A percentile compares a stretch with the other conserved stretches of the same genome.
These are phyloP conservation scores for Pestalotiopsis fici DNA, from an alignment of 2,329 filamentous ascomycete genomes.

Conservation along the genomic window DNA sequence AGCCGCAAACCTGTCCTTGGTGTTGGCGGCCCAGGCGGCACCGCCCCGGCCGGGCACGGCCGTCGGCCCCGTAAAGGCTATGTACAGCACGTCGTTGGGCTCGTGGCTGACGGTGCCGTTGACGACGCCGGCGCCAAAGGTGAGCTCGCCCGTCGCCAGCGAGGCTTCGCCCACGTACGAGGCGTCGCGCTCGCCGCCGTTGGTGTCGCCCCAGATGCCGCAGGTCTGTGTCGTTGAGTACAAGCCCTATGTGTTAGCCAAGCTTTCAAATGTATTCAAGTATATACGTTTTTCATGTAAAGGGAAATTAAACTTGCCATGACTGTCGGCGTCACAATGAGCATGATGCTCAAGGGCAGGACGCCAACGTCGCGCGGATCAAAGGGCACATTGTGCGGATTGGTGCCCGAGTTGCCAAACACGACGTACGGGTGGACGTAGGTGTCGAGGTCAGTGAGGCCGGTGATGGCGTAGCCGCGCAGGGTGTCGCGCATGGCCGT, in stretches of 20 bases:
- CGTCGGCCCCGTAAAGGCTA: background rate
- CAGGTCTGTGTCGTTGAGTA: background rate
- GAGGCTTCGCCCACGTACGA: constrained; percentile 1
- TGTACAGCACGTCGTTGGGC: background rate
- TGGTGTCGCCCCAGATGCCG: constrained; percentile 8
- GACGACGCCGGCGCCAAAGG: background rate
- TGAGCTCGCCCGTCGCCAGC: background rate
- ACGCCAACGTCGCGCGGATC: constrained; percentile 42
- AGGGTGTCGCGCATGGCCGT: constrained; percentile 46
- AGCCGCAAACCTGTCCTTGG: background rate
- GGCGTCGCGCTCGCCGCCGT: constrained; percentile 5
- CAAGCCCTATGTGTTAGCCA: too few relatives aligned
- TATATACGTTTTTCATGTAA: too few relatives aligned
- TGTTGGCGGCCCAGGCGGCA: background rate
- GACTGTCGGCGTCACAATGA: constrained; percentile 33
- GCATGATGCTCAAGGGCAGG: constrained; percentile 52
- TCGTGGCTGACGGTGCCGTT: constrained; percentile 1
- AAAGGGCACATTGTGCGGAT: constrained; percentile 34
- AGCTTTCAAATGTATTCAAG: too few relatives aligned
- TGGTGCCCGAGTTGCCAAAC: constrained; percentile 47
- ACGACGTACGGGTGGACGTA: constrained; percentile 56
- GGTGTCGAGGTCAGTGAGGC: constrained; percentile 46
- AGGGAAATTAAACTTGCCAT: background rate
- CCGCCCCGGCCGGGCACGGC: background rate
- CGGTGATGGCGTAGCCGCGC: constrained; percentile 31